Evolutionary conservation across 345 rosid species (phyloP).

Genomic region (Linum trigynum): DNA sequence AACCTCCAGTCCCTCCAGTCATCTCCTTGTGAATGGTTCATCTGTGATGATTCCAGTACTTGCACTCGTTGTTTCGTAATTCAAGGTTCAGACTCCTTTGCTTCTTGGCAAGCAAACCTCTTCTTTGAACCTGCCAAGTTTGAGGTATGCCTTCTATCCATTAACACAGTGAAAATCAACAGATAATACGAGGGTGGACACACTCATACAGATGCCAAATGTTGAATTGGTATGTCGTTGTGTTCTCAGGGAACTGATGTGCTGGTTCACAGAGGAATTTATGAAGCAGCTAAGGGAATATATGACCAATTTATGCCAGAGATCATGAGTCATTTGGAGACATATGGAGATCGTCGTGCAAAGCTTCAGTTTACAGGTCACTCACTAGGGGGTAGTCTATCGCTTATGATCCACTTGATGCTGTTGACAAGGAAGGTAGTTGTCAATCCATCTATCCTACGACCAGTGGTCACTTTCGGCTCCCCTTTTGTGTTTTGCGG

Average conservation of each 20-base stretch:
- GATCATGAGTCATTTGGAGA: slow-evolving; percentile 52
- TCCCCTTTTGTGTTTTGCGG: slow-evolving; percentile 86
- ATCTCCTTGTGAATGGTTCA: slow-evolving; percentile 86
- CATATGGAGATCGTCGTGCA: slow-evolving; percentile 48
- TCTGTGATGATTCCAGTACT: slow-evolving; percentile 69
- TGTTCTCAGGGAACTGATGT: slow-evolving; percentile 57
- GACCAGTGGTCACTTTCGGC: slow-evolving; percentile 72
- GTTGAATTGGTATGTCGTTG: neutral
- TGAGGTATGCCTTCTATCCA: slow-evolving; percentile 40
- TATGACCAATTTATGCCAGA: slow-evolving; percentile 70
- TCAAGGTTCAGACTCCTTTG: slow-evolving; percentile 92
- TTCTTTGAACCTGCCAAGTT: slow-evolving; percentile 79
- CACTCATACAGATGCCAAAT: too few relatives aligned
- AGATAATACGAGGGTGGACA: neutral
- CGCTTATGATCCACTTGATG: slow-evolving; percentile 68
- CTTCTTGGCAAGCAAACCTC: slow-evolving; percentile 90
- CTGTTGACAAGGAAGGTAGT: slow-evolving; percentile 40
- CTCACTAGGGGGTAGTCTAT: slow-evolving; percentile 91
- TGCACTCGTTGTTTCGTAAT: slow-evolving; percentile 71
- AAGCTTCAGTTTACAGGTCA: slow-evolving; percentile 82
- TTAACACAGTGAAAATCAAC: too few relatives aligned
- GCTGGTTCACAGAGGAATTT: slow-evolving; percentile 87
- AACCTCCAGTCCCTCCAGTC: slow-evolving; percentile 74
- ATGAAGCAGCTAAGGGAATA: slow-evolving; percentile 90
- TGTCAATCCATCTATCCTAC: slow-evolving; percentile 43